phyloP scores from a whole-genome alignment of 495 filamentous ascomycete genomes.

The Podospora australis region DNA sequence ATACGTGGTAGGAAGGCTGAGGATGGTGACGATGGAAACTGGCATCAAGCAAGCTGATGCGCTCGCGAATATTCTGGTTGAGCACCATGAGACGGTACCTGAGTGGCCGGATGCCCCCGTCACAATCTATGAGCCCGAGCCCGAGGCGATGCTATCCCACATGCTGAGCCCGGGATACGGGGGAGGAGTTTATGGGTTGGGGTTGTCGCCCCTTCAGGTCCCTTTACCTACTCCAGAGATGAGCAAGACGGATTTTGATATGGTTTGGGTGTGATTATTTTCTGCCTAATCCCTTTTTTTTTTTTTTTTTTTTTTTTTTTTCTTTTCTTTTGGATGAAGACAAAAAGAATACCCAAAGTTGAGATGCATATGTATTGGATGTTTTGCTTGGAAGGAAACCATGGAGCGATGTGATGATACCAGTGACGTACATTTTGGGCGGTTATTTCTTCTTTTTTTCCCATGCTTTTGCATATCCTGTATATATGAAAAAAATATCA shows the following conservation, averaged over 20 bases:
- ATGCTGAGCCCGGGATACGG: slow-evolving; percentile 1
- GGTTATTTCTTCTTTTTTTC: too few species aligned
- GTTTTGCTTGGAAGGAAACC: too few species aligned
- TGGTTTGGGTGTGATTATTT: slow-evolving; percentile 7
- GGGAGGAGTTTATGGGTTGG: slow-evolving; percentile 5
- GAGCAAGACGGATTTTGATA: too few species aligned
- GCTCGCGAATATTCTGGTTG: slow-evolving; percentile 26
- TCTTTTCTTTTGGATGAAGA: too few species aligned
- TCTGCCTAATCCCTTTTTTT: not conserved
- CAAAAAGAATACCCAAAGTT: too few species aligned
- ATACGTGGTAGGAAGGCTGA: slow-evolving; percentile 26
- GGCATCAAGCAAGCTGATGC: slow-evolving; percentile 29
- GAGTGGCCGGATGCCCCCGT: slow-evolving; percentile 6
- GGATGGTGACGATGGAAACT: slow-evolving; percentile 29
- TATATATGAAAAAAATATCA: too few species aligned
- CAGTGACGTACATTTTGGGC: too few species aligned
- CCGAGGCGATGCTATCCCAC: not conserved
- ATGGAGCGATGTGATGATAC: too few species aligned
- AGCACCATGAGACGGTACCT: slow-evolving; percentile 13
- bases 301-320: not conserved
- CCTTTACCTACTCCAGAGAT: too few species aligned
- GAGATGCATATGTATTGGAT: too few species aligned
- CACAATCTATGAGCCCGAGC: too few species aligned
- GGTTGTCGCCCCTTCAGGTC: slow-evolving; percentile 4
- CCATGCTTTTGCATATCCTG: too few species aligned